Evolutionary conservation across 495 filamentous ascomycete genomes (phyloP).

Genomic region (Aspergillus incahuasiensis): DNA sequence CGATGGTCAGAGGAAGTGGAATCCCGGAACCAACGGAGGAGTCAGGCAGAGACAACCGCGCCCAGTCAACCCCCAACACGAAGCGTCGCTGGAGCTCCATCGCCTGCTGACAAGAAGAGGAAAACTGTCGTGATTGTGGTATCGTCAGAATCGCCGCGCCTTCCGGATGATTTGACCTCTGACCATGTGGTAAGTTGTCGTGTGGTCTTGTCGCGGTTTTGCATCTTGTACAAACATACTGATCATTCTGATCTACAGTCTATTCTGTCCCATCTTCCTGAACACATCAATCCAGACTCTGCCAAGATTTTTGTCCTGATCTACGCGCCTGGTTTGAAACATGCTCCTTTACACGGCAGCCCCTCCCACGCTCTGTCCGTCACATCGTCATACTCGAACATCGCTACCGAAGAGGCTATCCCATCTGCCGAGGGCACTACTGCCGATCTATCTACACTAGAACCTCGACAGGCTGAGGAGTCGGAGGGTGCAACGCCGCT

Average conservation of each 20-base stretch:
- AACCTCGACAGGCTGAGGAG: slow-evolving; percentile 37
- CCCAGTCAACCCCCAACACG: slow-evolving; percentile 28
- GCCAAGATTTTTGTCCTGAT: slow-evolving; percentile 81
- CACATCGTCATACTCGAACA: slow-evolving; percentile 84
- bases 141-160: slow-evolving; percentile 61
- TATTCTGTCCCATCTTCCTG: slow-evolving; percentile 81
- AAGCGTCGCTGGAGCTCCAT: slow-evolving; percentile 14
- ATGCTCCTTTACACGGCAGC: slow-evolving; percentile 41
- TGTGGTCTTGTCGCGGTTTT: not conserved
- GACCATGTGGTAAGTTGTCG: slow-evolving; percentile 71
- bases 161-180: slow-evolving; percentile 55
- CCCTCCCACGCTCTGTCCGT: slow-evolving; percentile 54
- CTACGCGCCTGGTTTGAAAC: slow-evolving; percentile 75
- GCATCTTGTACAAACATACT: slow-evolving; percentile 8
- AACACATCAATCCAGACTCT: slow-evolving; percentile 60
- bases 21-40: slow-evolving; percentile 33
- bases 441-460: slow-evolving; percentile 46
- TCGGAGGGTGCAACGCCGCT: slow-evolving; percentile 43
- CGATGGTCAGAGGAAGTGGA: slow-evolving; percentile 81
- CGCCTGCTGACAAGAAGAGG: slow-evolving; percentile 31
- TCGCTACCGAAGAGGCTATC: slow-evolving; percentile 67
- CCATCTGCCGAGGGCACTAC: slow-evolving; percentile 61
- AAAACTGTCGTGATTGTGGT: slow-evolving; percentile 83
- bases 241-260: slow-evolving; percentile 52
- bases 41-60: slow-evolving; percentile 21